Conservation (phyloP, 352 stramenopile species). For the Globisporangium cystogenes region DNA sequence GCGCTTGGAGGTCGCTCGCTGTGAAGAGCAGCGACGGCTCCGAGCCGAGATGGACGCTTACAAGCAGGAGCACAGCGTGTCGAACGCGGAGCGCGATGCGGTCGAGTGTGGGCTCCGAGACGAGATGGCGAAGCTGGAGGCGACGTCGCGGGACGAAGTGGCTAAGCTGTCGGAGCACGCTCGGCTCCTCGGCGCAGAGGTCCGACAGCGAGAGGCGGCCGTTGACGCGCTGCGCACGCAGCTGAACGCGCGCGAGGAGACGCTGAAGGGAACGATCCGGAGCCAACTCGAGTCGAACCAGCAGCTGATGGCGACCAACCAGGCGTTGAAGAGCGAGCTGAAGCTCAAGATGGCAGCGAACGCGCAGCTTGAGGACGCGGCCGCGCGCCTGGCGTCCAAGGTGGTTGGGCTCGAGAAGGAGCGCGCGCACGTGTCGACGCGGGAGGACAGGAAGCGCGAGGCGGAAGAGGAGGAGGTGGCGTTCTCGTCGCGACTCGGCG, state of each 20-base stretch:
- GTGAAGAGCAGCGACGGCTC: not conserved
- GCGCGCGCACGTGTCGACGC: slow-evolving; percentile 24
- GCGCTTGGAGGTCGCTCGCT: not conserved
- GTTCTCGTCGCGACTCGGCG: slow-evolving; percentile 32
- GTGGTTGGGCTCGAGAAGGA: slow-evolving; percentile 45
- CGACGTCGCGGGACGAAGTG: not conserved
- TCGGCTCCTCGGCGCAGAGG: not conserved
- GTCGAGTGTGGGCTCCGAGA: slow-evolving; percentile 13
- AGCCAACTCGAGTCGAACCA: slow-evolving; percentile 35
- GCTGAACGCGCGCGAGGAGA: slow-evolving; percentile 25
- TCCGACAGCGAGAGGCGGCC: slow-evolving; percentile 13
- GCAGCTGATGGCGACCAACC: slow-evolving; percentile 32
- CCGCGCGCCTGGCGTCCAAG: slow-evolving; percentile 38
- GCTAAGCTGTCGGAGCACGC: not conserved
- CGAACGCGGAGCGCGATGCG: slow-evolving; percentile 22
- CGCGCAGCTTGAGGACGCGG: slow-evolving; percentile 23
- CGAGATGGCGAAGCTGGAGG: slow-evolving; percentile 1
- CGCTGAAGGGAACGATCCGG: slow-evolving; percentile 28
- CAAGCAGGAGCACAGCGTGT: slow-evolving; percentile 23
- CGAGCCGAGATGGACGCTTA: slow-evolving; percentile 7
- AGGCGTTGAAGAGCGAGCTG: slow-evolving; percentile 29
- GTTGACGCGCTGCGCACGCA: slow-evolving; percentile 13
- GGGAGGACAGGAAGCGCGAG: slow-evolving; percentile 31
- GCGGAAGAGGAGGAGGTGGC: slow-evolving; percentile 20
- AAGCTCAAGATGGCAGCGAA: slow-evolving; percentile 17